A percentile compares a stretch with the other conserved stretches of the same genome.
phyloP scores from a whole-genome alignment of 805 yeast genomes.

The Pichia phayaonensis region DNA sequence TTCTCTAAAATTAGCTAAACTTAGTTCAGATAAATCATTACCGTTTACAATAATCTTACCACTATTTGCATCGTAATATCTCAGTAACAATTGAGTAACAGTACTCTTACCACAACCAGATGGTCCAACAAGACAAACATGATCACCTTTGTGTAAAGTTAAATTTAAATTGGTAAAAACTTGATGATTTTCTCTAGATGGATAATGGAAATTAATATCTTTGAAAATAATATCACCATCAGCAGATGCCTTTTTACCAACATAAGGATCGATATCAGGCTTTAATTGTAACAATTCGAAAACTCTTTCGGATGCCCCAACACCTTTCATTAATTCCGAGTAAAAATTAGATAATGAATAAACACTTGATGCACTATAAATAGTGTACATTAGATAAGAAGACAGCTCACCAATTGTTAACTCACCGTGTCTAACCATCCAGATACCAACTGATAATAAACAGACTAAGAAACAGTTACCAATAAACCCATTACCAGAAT shows the following conservation, averaged over 20 bases:
- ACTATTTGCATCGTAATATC: constrained; percentile 71
- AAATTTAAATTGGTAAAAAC: constrained; percentile 60
- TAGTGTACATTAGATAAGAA: constrained; percentile 92
- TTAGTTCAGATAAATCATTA: constrained; percentile 52
- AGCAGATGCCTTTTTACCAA: constrained; percentile 44
- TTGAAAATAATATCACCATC: constrained; percentile 55
- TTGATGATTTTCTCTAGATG: constrained; percentile 67
- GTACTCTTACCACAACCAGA: constrained; percentile 96
- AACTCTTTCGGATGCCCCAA: constrained; percentile 89
- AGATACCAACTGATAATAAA: constrained; percentile 70
- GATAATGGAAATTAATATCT: constrained; percentile 66
- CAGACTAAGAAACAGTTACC: constrained; percentile 81
- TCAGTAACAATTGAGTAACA: constrained; percentile 63
- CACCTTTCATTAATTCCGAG: constrained; percentile 93
- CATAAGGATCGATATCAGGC: constrained; percentile 61
- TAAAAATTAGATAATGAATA: constrained; percentile 87
- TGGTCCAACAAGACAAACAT: constrained; percentile 92
- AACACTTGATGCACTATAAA: constrained; percentile 87
- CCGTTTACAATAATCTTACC: constrained; percentile 66
- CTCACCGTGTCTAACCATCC: constrained; percentile 69
- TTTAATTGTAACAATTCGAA: constrained; percentile 78
- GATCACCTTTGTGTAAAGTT: constrained; percentile 68
- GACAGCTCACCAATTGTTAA: constrained; percentile 83
- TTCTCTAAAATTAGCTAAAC: constrained; percentile 64
- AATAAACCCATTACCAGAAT: constrained; percentile 71